Base-by-base conservation (phyloP, 148 eudicot genomes). In the Amaranthus palmeri region DNA sequence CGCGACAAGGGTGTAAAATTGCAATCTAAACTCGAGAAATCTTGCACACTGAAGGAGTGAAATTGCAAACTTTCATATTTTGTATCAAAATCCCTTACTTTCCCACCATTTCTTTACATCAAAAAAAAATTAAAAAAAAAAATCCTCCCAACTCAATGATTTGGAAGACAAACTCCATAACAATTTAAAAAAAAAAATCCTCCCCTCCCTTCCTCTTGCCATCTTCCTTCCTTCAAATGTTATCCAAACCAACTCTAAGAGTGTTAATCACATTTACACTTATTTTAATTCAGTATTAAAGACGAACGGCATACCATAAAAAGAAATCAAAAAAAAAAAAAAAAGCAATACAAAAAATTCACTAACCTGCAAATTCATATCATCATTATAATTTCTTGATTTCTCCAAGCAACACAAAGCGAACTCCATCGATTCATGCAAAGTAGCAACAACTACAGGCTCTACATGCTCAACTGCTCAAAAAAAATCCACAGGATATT, bases 361-460 rank as follows among this genome's bases (percentile, higher is more conserved):
- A 81, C 81, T 73, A 70, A 95, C 99, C 97, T 90, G 99, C 75
- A 88, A 70, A 70, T 76, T 87, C 50, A 74, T 76, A 66, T 90
- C 93, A 52, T 92, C 99, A 50, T 78, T 59, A 17, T 56, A 69
- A 43, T 74, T 6, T 14, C 75, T 68, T 40, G 80, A 84, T 77
- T 87, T 89, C 81, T 95, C 99, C 88, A 95, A 80, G 73, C 76
- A 87, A 74, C 88, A 85, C 77, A 90, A 67, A n/a, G 90, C 90
- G 62, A 92, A 90, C 80, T 95, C 92, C 72, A 95, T 72, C 6
- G 92, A 88, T 69, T 87, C 82, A 51, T 86, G 88, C 52, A 90
- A 77, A 47, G 85, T 86, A 55, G 99, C 91, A 52, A 88, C 77
- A 68, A 88, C 75, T 73, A 86, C 69, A n/a, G 87, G 84, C 40